Base-by-base conservation (phyloP, 495 filamentous ascomycete species). In the Apiosordaria backusii region DNA sequence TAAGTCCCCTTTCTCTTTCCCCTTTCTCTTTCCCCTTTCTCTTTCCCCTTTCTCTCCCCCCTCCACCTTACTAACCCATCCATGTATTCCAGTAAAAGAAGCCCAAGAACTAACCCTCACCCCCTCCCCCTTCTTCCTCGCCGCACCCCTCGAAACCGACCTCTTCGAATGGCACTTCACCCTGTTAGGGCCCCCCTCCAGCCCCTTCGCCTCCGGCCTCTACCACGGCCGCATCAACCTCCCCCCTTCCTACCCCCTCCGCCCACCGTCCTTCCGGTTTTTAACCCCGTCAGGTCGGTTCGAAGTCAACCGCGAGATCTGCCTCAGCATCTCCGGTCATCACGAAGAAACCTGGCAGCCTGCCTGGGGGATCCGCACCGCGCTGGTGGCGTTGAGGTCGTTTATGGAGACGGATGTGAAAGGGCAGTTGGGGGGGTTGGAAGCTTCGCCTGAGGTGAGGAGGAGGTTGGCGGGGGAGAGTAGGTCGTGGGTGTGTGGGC, bases 81-180 rank as follows among this genome's bases (percentile, higher is more conserved):
- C 7, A 26, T 19, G 23, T 25, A 9, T 0, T 13, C 4, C 68
- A 90, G 89, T 88, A 77, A 90, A 90, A 80, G 93, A 97, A 87
- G 91, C 92, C 68, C 82, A 87, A 65, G 93, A 97, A 74, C 88
- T 99, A 68, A 84, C 89, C 71, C 81, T 80, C 70, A 82, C 88
- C 62, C 90, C 93, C 4, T 92, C 90, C 3, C 82, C 92, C 23
- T 91, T 93, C 79, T 92, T 91, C 79, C 85, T 89, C 72, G 95
- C 95, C 55, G 74, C 84, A 3, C 95, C 95, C 2, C 84, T 92
- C 69, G 92, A 97, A 72, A 79, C 85, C 57, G 92, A 97, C 80
- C 90, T 99, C 67, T 96, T 97, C 82, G 94, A 97, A 81, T 99
- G 95, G 95, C 95, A 99, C 84, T 99, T 99, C 85, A 99, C 95